Evolutionary conservation across 2,329 filamentous ascomycete species (phyloP), one percentile per base, ranked within the genome.

Genomic region (Fusarium sp.): DNA sequence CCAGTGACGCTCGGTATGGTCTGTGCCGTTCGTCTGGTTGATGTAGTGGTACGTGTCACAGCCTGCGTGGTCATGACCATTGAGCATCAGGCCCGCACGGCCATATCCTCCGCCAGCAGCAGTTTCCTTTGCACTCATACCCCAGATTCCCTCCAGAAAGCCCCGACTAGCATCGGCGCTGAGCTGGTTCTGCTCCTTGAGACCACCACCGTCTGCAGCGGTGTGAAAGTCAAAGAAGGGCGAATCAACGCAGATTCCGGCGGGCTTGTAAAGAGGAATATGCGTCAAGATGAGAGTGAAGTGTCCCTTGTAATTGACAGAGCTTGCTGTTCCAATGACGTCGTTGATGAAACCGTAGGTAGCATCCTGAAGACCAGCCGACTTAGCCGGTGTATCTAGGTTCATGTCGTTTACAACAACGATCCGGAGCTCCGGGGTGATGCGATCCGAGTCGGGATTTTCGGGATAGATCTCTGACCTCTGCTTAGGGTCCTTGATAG

Each of bases 31-130:
- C 15, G 85, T 86, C 76, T 91, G 90, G 79, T 93, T 91, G 77
- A 94, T 86, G 75, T 88, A 95, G 82, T 99, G 96, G 76, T 92
- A 92, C 8, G 91, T 92, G 79, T 98, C 94, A 78, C 96, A 99
- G 7, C 96, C 96, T 72, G 93, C 93, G 79, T 99, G 96, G 77
- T 99, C 96, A 78, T 99, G 96, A 0, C 96, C 96, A 51, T 95
- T 98, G 40, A 99, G 82, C 28, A 99, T 90, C 7, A 98, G 82
- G 1, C 95, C 95, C 9, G 85, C 87, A 15, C 94, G 86, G 2
- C 94, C 94, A 54, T 82, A 82, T 1, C 94, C 94, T 11, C 81
- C 77, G 1, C 84, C 89, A 1, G 89, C 83, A 0, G 88, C 91
- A 31, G 82, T 79, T 1, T 82, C 74, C 67, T 93, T 87, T 7